Evolutionary conservation across 1,139 yeast genomes (phyloP), one percentile per base, ranked within the genome.

Genomic region (Saccharomyces hybrid): DNA sequence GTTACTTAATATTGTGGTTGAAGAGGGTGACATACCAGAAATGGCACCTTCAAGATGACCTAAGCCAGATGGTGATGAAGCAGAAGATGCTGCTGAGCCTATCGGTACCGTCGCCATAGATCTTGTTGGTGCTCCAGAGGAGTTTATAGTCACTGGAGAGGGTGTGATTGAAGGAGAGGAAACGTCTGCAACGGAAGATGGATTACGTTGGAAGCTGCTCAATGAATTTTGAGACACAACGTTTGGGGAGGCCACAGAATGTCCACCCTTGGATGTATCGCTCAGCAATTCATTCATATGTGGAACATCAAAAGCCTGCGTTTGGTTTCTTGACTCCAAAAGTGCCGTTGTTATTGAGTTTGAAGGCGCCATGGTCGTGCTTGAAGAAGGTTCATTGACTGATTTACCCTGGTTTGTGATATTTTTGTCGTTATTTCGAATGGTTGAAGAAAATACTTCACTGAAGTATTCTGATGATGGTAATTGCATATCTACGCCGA

Each of bases 391-490:
- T 41, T 31, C 26, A n/a, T 46, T n/a, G 3, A 54, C 31, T 5
- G 53, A 13, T 5, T 51, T 23, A 42, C 46, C 8, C 25, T 38
- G 44, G 11, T 38, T 3, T 16, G 44, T 9, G 44, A 5, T 16
- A 9, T 8, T 11, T 38, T 38, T 38, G 11, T 38, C 44, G 25
- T 38, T 19, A 38, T 38, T 38, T 38, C 44, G 44, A 16, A 38
- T 38, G 19, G 31, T 14, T 46, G 48, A 46, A 11, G 49, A 32
- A 34, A 64, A 62, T 19, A 63, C 54, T 29, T 60, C 62, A 25
- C 56, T 58, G 31, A 63, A 58, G 52, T 63, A 61, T 25, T 53
- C 56, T 9, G 58, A 52, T 11, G 60, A 53, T 23, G 52, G 57
- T 23, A 57, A 52, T 26, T 57, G 51, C 13, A 56, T 51, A 38